A percentile compares a stretch with the other conserved stretches of the same genome.
These are phyloP conservation scores for Termitomyces heimii DNA, from an alignment of 768 basidiomycete species.

Conservation along the genomic window DNA sequence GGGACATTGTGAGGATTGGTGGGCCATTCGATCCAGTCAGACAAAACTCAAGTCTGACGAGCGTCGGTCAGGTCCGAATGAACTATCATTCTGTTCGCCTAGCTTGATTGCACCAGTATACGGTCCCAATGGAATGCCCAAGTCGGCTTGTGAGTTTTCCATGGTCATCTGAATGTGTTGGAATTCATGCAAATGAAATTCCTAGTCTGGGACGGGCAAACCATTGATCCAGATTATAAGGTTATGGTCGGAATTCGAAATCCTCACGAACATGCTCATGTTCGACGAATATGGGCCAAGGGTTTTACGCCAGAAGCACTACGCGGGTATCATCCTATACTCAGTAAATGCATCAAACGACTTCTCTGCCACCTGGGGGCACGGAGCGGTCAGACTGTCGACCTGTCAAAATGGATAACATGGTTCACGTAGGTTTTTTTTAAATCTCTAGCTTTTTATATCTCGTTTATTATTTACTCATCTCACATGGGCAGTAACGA, in stretches of 20 bases:
- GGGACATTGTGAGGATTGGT: conserved; percentile 52
- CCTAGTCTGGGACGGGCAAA: conserved; percentile 28
- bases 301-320: conserved; percentile 29
- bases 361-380: conserved; percentile 16
- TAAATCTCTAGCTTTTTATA: background rate
- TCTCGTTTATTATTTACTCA: background rate
- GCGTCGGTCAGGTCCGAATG: conserved; percentile 34
- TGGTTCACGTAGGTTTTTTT: conserved; percentile 29
- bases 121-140: conserved; percentile 33
- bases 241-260: conserved; percentile 25
- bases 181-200: background rate
- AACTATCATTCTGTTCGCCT: conserved; percentile 33
- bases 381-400: conserved; percentile 12
- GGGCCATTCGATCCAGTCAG: background rate
- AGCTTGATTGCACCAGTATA: conserved; percentile 25
- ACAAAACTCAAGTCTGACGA: background rate
- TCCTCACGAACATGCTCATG: conserved; percentile 24
- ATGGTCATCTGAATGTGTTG: too few relatives aligned
- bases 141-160: conserved; percentile 21
- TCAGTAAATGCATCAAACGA: conserved; percentile 12
- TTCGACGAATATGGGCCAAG: conserved; percentile 34
- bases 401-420: conserved; percentile 28
- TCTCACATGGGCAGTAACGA: conserved; percentile 21
- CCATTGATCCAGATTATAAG: conserved; percentile 10
- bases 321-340: conserved; percentile 18